phyloP scores from a whole-genome alignment of 768 basidiomycete species.

The Hericium alpestre region DNA sequence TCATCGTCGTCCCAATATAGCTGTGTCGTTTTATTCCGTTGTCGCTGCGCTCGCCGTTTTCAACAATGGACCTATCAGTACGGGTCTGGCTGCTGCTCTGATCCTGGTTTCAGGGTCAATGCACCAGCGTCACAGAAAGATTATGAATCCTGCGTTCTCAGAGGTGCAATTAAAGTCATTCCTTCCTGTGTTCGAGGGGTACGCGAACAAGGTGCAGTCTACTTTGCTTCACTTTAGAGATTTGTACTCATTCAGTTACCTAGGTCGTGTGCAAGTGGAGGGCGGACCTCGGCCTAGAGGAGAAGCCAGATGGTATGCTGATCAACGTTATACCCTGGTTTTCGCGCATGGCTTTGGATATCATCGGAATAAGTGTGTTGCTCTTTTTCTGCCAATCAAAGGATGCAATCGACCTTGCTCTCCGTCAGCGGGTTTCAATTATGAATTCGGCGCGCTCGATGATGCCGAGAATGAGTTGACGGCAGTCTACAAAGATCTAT shows the following conservation, averaged over 20 bases:
- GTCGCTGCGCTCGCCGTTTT: no score
- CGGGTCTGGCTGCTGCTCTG: not conserved
- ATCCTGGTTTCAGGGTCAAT: conserved; percentile 6
- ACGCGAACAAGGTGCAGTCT: conserved; percentile 11
- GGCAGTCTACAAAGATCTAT: conserved; percentile 5
- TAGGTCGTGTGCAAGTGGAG: conserved; percentile 19
- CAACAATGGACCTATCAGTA: not conserved
- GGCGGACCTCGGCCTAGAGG: conserved; percentile 7
- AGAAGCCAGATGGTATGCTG: not conserved
- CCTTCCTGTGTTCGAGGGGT: conserved; percentile 13
- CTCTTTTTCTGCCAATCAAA: not conserved
- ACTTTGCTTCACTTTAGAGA: not conserved
- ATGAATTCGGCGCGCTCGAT: conserved; percentile 8
- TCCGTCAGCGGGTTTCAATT: conserved; percentile 9
- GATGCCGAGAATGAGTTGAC: conserved; percentile 1
- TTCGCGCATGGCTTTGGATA: conserved; percentile 16
- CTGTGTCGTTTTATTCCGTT: no score
- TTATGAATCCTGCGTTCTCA: conserved; percentile 17
- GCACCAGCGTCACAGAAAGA: conserved; percentile 16
- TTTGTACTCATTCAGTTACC: not conserved
- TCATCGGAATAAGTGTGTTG: conserved; percentile 17
- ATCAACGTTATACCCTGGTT: conserved; percentile 17
- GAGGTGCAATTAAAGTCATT: conserved; percentile 14
- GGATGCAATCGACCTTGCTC: not conserved
- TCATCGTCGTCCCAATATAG: no score